These are phyloP conservation scores for Fraxinus dipetala DNA, from an alignment of 305 asterid species.

Conservation along the genomic window DNA sequence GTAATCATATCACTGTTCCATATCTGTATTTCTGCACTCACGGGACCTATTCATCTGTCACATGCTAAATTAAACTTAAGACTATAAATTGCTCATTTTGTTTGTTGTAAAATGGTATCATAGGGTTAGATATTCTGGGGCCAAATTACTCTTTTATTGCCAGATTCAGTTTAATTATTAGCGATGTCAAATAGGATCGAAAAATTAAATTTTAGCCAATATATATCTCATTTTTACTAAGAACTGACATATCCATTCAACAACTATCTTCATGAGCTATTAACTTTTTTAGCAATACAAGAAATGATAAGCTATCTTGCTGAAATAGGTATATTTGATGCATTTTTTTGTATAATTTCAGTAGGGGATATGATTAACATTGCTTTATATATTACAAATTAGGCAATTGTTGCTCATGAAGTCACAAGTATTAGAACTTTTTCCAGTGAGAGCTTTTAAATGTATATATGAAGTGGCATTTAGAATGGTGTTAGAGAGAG, in stretches of 20 bases:
- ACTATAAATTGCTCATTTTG: not conserved
- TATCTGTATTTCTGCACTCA: not conserved
- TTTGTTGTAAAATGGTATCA: not conserved
- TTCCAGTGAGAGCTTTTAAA: not conserved
- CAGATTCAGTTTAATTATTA: conserved; percentile 1
- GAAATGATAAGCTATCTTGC: not conserved
- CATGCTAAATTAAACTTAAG: not conserved
- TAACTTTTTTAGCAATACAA: not conserved
- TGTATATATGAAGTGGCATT: not conserved
- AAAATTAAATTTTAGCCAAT: not conserved
- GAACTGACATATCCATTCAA: not conserved
- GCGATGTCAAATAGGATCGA: not conserved
- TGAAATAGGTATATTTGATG: not conserved
- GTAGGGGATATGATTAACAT: not conserved
- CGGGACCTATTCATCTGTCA: conserved; percentile 1
- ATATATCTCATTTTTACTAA: not conserved
- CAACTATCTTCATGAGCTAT: not conserved
- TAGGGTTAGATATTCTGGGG: not conserved
- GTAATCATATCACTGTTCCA: conserved; percentile 7
- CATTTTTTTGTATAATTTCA: not conserved
- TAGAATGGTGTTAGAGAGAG: not conserved
- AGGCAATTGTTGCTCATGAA: not conserved
- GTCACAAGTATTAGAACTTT: not conserved
- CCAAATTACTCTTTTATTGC: not conserved
- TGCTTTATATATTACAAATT: not conserved